Conservation (phyloP, 306 rosid genomes). For the Luffa aegyptiaca region DNA sequence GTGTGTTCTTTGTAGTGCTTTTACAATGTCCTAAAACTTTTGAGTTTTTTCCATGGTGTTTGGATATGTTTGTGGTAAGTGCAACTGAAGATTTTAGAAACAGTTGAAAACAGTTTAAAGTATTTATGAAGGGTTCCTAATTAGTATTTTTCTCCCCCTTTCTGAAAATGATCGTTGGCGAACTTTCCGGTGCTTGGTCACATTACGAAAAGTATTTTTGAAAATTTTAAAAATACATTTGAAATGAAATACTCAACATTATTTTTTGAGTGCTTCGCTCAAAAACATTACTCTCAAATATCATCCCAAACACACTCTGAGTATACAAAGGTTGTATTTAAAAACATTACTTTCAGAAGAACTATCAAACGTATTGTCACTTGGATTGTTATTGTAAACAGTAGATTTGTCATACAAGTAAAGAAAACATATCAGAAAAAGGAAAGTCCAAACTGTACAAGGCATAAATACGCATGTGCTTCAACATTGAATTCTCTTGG, state of each 20-base stretch:
- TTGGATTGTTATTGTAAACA: not conserved
- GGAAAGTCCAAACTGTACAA: not conserved
- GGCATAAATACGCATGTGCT: not conserved
- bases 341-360: not conserved
- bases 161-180: not conserved
- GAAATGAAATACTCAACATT: not conserved
- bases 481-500: not conserved
- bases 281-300: not conserved
- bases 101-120: not conserved
- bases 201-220: not conserved
- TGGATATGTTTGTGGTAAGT: too few relatives aligned
- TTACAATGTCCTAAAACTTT: not conserved
- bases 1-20: not conserved
- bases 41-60: too few relatives aligned
- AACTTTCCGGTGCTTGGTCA: not conserved
- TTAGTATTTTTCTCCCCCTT: not conserved
- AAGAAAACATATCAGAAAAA: not conserved
- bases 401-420: not conserved
- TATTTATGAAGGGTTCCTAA: not conserved
- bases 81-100: not conserved
- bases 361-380: not conserved
- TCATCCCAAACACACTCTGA: not conserved
- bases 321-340: not conserved
- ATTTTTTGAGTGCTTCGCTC: not conserved
- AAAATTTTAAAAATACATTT: not conserved